Evolutionary conservation across 2,329 filamentous ascomycete genomes (phyloP), one percentile per base, ranked within the genome.

Genomic region (Penicillium sp.): DNA sequence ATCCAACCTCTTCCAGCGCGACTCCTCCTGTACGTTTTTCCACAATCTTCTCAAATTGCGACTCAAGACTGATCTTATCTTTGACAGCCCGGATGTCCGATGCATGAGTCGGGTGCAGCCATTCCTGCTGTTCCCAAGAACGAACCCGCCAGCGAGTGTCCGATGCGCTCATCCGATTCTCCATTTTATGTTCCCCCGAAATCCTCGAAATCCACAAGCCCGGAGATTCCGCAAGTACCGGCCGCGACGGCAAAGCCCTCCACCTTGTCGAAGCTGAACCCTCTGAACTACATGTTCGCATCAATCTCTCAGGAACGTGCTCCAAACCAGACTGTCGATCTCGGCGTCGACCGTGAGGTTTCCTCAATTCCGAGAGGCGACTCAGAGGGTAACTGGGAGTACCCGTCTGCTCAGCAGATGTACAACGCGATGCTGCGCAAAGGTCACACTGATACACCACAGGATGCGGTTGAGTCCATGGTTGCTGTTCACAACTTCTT

Each of bases 381-480:
- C 63, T 53, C 61, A 2, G 81, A 86, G 47, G 84, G 85, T 43
- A 95, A 89, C 66, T 99, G 94, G 94, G 94, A 97, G 74, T 99
- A 99, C 70, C 94, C 94, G 0, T 96, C 91, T 0, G 93, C 94
- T 0, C 94, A 99, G 76, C 94, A 99, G 74, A 99, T 99, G 94
- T 99, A 97, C 80, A 97, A 99, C 68, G 94, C 94, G 7, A 87
- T 99, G 75, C 78, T 97, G 56, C 87, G 94, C 59, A 99, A 99
- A 75, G 94, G 94, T 53, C 94, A 96, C 74, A 91, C 88, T 0
- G 92, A 97, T 70, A 97, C 94, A 0, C 92, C 95, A 51, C 84
- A 90, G 49, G 94, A 93, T 18, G 91, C 92, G 3, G 92, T 99
- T 13, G 92, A 96, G 74, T 86, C 87, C 67, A 99, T 99, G 94